Evolutionary conservation across 2,329 filamentous ascomycete species (phyloP).

Genomic region (Truncatella angustata): DNA sequence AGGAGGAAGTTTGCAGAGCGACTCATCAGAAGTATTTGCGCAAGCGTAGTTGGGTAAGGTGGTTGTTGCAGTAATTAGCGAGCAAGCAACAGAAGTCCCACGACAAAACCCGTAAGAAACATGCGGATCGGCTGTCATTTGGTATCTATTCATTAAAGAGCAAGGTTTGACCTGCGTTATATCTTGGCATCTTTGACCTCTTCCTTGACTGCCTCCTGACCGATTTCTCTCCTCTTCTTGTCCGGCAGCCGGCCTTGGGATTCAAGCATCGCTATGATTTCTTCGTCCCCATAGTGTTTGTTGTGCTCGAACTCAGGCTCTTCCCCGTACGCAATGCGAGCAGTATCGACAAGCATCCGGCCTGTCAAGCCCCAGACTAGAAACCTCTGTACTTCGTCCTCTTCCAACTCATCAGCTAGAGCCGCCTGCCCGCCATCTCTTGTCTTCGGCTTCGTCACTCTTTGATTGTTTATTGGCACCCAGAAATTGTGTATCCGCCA

Average conservation of each 20-base stretch:
- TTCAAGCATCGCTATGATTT: slow-evolving; percentile 45
- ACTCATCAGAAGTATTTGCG: too few species aligned
- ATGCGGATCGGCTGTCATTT: too few species aligned
- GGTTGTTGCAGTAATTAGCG: too few species aligned
- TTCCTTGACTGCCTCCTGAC: slow-evolving; percentile 30
- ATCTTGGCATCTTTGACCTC: slow-evolving; percentile 41
- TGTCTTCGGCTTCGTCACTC: slow-evolving; percentile 57
- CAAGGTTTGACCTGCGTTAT: slow-evolving; percentile 21
- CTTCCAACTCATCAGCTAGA: slow-evolving; percentile 21
- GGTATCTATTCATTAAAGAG: too few species aligned
- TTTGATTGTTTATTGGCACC: slow-evolving; percentile 74
- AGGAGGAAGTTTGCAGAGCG: too few species aligned
- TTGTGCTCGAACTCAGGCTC: slow-evolving; percentile 81
- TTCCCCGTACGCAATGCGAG: slow-evolving; percentile 76
- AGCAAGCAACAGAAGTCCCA: too few species aligned
- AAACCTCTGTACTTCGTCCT: slow-evolving; percentile 58
- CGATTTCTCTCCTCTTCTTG: slow-evolving; percentile 38
- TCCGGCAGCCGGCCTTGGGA: slow-evolving; percentile 44
- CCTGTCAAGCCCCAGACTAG: slow-evolving; percentile 96
- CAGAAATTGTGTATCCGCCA: slow-evolving; percentile 93
- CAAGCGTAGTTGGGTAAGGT: too few species aligned
- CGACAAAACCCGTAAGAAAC: too few species aligned
- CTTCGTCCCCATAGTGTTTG: slow-evolving; percentile 49
- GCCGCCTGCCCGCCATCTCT: slow-evolving; percentile 23
- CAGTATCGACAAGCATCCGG: slow-evolving; percentile 83